Percentiles rank a stretch among this genome's conserved stretches.
Evolutionary conservation across 2,329 filamentous ascomycete genomes (phyloP).

Genomic region (Hymenotorrendiella dingleyae): DNA sequence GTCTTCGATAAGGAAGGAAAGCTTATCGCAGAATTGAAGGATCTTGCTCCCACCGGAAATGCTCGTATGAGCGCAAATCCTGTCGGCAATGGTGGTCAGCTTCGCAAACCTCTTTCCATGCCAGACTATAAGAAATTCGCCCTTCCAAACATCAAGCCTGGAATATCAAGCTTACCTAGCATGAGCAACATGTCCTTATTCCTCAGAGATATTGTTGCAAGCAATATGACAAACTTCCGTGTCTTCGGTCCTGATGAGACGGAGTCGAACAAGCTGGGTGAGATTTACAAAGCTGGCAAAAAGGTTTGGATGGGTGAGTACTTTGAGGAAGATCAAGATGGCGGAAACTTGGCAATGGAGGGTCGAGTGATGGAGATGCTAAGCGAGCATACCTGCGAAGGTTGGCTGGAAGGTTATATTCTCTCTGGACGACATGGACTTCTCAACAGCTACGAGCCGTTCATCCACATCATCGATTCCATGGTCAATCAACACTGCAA

Average conservation of each 20-base stretch:
- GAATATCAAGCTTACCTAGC: conserved; percentile 49
- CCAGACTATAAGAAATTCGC: conserved; percentile 66
- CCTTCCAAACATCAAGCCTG: conserved; percentile 55
- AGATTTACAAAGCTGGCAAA: conserved; percentile 67
- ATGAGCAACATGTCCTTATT: conserved; percentile 67
- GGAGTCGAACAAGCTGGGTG: conserved; percentile 70
- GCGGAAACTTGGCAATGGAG: conserved; percentile 62
- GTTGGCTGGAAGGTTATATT: conserved; percentile 75
- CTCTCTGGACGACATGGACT: conserved; percentile 70
- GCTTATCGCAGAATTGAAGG: conserved; percentile 56
- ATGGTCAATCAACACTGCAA: conserved; percentile 81
- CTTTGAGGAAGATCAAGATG: conserved; percentile 69
- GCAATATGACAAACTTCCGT: conserved; percentile 64
- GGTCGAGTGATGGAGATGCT: conserved; percentile 80
- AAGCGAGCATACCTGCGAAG: conserved; percentile 74
- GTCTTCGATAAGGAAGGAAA: conserved; percentile 61
- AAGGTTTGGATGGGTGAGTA: conserved; percentile 78
- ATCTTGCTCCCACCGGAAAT: conserved; percentile 58
- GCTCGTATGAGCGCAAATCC: conserved; percentile 74
- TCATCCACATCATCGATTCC: conserved; percentile 76
- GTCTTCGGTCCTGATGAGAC: conserved; percentile 77
- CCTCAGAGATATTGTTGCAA: conserved; percentile 59
- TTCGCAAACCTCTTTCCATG: conserved; percentile 62
- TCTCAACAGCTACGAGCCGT: conserved; percentile 77
- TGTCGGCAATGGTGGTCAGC: conserved; percentile 63